These are phyloP conservation scores for Fusarium sp. DNA, from an alignment of 2,329 filamentous ascomycete genomes.

Conservation along the genomic window DNA sequence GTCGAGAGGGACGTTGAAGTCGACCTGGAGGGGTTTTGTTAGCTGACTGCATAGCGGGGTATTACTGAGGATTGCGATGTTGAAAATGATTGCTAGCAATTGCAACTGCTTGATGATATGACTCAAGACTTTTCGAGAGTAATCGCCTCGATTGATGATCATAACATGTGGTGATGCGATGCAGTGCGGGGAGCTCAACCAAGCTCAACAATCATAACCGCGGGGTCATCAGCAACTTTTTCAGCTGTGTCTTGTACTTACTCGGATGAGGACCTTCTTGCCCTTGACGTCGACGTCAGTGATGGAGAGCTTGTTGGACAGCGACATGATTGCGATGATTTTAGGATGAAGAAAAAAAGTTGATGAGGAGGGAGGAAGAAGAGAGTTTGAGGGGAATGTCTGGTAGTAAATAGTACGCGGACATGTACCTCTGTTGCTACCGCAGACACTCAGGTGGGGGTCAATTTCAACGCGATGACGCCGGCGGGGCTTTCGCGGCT, in stretches of 20 bases:
- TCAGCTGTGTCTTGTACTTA: constrained; percentile 58
- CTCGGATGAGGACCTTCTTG: constrained; percentile 97
- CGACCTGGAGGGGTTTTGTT: constrained; percentile 71
- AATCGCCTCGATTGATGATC: neutral
- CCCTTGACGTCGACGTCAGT: constrained; percentile 96
- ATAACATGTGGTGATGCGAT: constrained; percentile 21
- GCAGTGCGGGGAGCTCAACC: constrained; percentile 20
- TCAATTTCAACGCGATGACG: constrained; percentile 35
- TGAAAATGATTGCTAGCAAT: neutral
- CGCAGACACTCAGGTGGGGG: constrained; percentile 26
- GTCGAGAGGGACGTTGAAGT: constrained; percentile 99
- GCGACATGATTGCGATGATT: constrained; percentile 78
- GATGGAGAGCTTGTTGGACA: constrained; percentile 98
- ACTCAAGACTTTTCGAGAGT: neutral
- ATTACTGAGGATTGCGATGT: constrained; percentile 6
- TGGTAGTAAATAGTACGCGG: constrained; percentile 28
- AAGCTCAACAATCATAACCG: constrained; percentile 39
- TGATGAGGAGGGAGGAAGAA: constrained; percentile 38
- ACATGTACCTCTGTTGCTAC: neutral
- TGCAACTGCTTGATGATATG: neutral
- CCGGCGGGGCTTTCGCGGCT: constrained; percentile 39
- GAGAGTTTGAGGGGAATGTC: constrained; percentile 34
- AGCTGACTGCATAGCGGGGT: constrained; percentile 32
- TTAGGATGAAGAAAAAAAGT: constrained; percentile 13
- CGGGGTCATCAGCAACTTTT: constrained; percentile 48